Base-by-base conservation (phyloP, 2,329 filamentous ascomycete species). In the Colletotrichum endophyticum region DNA sequence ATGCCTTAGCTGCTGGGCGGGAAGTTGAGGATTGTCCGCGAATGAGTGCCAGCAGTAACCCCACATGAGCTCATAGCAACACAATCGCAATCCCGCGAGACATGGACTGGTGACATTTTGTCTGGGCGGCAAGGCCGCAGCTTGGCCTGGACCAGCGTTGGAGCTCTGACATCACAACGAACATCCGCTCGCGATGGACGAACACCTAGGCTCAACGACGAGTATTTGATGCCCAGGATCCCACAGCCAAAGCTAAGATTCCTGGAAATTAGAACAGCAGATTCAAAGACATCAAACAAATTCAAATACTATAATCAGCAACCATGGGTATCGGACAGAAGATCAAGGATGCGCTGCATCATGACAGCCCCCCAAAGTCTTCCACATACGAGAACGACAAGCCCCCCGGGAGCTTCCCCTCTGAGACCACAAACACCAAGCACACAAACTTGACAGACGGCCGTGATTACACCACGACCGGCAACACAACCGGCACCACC, bases 321-420 rank as follows among this genome's bases (percentile, higher is more conserved):
- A 78, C 53, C 62, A 78, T 78, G 77, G 77, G 77, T 70, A 69
- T 78, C 49, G 76, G 36, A 53, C 32, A 75, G n/a, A 78, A 78
- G 67, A 78, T 78, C 30, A 78, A 78, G 73, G 73, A 78, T 27
- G 77, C 77, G 11, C 72, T 78, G 34, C 76, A 78, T 39, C 32
- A 76, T 53, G 66, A 78, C 30, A 30, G 66, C 15, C 44, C 57
- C 62, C 34, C 53, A 13, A 56, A 72, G 7, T 69, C 62, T 15
- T 62, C 59, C 7, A 72, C 72, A 25, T 69, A 77, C 30, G 68
- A 72, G 22, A 59, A 66, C 15, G 36, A 73, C 32, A 69, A 61
- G 15, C 67, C 76, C 12, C 76, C 76, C 1, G 76, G 76, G 34
- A 56, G 61, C 6, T 77, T 77, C n/a, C 76, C 76, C 49, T 73